A percentile compares a stretch with the other conserved stretches of the same genome.
Conservation (phyloP, 2,329 filamentous ascomycete genomes). For the Samsoniella hepiali region DNA sequence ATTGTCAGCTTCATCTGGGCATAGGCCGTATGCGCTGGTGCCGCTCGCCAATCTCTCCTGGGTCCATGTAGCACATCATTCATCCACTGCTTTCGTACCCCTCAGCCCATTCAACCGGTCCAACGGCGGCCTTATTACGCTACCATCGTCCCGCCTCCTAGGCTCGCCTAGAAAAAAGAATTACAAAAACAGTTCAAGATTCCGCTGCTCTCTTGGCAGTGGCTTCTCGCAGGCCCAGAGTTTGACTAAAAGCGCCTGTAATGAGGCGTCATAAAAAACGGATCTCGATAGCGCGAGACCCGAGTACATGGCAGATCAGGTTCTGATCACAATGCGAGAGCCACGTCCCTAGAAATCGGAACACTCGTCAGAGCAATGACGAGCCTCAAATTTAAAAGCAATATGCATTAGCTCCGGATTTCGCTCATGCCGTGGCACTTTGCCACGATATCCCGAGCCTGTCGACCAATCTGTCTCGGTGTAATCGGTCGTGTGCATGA, state of each 20-base stretch:
- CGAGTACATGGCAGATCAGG: neutral
- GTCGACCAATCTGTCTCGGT: neutral
- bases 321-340: neutral
- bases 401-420: constrained; percentile 2
- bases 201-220: neutral
- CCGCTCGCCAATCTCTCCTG: neutral
- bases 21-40: neutral
- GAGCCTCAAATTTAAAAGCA: neutral
- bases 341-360: neutral
- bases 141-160: neutral
- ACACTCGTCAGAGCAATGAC: neutral
- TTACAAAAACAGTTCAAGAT: neutral
- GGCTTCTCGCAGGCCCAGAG: neutral
- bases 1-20: neutral
- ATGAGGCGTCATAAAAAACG: constrained; percentile 11
- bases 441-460: neutral
- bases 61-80: neutral
- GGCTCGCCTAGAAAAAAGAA: neutral
- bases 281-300: constrained; percentile 12
- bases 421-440: constrained; percentile 7
- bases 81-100: neutral
- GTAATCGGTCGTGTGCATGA: neutral
- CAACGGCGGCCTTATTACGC: neutral
- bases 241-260: constrained; percentile 2
- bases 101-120: neutral